Evolutionary conservation across 345 rosid genomes (phyloP), one percentile per base, ranked within the genome.

Genomic region (Lenwebbia sp.): DNA sequence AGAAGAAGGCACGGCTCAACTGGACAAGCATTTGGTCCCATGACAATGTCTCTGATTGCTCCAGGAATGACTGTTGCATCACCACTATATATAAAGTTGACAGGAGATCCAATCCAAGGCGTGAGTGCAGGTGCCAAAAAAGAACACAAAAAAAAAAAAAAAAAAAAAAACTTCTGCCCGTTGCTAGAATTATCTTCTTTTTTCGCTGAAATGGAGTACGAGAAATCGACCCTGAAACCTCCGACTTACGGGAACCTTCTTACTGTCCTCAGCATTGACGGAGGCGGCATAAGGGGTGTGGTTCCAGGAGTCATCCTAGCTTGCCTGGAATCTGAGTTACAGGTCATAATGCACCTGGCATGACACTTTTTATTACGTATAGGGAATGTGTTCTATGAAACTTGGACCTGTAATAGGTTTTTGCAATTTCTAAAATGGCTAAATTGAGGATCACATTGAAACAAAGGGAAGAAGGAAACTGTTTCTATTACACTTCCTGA

Each of bases 211-310:
- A 70, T 70, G 78, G 78, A 70, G 10, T 17, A 70, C 4, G 6
- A 22, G 6, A 25, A 81, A 47, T 81, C 0, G 37, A 81, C n/a
- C 37, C 83, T 81, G 54, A 44, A 44, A 23, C 93, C 95, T 21
- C 95, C 96, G 4, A 57, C 84, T n/a, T 88, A 44, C 23, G 98
- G 97, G 26, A 85, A 90, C 5, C 94, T 93, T 19, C 86, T 93
- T 28, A 92, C 98, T 10, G 49, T 94, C 74, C 94, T 95, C 21
- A 93, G 98, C 83, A 86, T 95, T 21, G 97, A 95, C 60, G 97
- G 97, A 28, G 98, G 98, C 22, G 97, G 95, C 33, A 86, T 95
- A 30, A 83, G 94, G 86, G 96, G 96, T 85, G 89, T 93, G 84
- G 92, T 95, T 75, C 89, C 96, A 10, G 95, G 94, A 49, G 95